These are phyloP conservation scores for Zymoseptoria ardabiliae DNA, from an alignment of 2,329 filamentous ascomycete species.

Conservation along the genomic window DNA sequence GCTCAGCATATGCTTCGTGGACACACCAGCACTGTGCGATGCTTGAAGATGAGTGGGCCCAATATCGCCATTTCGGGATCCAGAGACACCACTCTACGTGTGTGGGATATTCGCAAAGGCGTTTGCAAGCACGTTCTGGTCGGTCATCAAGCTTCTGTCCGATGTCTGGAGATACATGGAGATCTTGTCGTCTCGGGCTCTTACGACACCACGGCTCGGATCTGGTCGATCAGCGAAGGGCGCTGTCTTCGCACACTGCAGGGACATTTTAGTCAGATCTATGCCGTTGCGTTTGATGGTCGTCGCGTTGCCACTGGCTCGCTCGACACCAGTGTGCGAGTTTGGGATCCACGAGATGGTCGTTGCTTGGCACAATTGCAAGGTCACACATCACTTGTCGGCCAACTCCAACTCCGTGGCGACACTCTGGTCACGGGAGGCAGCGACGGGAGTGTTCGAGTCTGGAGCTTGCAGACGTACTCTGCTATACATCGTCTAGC, in stretches of 20 bases:
- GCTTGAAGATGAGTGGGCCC: conserved; percentile 92
- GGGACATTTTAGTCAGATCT: conserved; percentile 97
- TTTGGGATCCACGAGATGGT: conserved; percentile 62
- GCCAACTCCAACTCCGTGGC: conserved; percentile 90
- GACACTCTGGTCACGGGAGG: conserved; percentile 94
- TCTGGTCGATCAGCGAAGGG: conserved; percentile 97
- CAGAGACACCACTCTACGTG: conserved; percentile 83
- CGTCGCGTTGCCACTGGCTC: conserved; percentile 89
- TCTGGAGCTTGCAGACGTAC: conserved; percentile 90
- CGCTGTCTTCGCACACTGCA: conserved; percentile 82
- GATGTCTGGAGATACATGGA: conserved; percentile 91
- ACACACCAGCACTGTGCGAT: conserved; percentile 93
- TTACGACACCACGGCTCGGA: conserved; percentile 92
- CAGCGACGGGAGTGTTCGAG: conserved; percentile 88
- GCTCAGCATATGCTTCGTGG: conserved; percentile 79
- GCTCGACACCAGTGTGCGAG: conserved; percentile 89
- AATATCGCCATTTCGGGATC: conserved; percentile 95
- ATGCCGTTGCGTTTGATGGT: conserved; percentile 96
- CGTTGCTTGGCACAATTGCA: conserved; percentile 87
- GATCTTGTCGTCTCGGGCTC: conserved; percentile 97
- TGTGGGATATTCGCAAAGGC: conserved; percentile 89
- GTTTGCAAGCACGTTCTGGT: conserved; percentile 86
- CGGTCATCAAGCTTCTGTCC: conserved; percentile 89
- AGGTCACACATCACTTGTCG: conserved; percentile 92
- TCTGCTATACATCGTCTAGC: conserved; percentile 88